These are phyloP conservation scores for Choricystis sp. DNA, from an alignment of 139 green algal genomes.

Conservation along the genomic window DNA sequence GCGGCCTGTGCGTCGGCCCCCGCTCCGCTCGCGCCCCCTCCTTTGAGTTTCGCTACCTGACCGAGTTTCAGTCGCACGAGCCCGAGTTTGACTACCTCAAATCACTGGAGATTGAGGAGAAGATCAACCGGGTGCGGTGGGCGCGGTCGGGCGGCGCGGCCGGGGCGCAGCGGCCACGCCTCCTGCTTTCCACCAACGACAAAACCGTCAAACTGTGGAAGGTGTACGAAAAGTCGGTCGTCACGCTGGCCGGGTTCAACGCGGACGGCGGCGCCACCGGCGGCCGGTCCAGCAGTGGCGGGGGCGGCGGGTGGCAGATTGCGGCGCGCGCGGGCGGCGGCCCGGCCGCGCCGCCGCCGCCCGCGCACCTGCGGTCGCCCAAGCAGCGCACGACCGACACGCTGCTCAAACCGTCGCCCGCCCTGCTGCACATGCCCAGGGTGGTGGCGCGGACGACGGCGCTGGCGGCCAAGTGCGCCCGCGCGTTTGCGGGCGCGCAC, in stretches of 20 bases:
- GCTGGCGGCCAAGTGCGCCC: conserved; percentile 43
- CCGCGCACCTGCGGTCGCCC: neutral
- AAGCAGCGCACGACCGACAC: conserved; percentile 28
- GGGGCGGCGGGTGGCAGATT: conserved; percentile 4
- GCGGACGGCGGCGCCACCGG: neutral
- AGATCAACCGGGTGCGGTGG: conserved; percentile 98
- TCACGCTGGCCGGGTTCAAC: conserved; percentile 1
- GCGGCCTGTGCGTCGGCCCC: conserved; percentile 6
- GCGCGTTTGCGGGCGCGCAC: conserved; percentile 81
- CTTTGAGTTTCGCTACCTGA: conserved; percentile 90
- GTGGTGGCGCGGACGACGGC: conserved; percentile 19
- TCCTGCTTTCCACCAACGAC: conserved; percentile 87
- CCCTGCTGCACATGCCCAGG: conserved; percentile 22
- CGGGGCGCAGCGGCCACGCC: conserved; percentile 11
- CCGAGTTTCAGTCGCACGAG: conserved; percentile 98
- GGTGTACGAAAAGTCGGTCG: conserved; percentile 21
- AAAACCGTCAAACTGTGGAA: conserved; percentile 99
- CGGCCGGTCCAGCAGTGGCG: neutral
- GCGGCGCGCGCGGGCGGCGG: conserved; percentile 1
- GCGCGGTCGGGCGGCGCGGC: conserved; percentile 18
- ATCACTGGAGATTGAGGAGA: conserved; percentile 97
- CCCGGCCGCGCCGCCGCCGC: neutral
- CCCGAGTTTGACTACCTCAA: conserved; percentile 99
- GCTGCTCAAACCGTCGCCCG: neutral
- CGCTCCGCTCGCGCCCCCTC: neutral